A percentile compares a stretch with the other conserved stretches of the same genome.
Conservation (phyloP, 176 grass and related monocot genomes). For the Poa annua region DNA sequence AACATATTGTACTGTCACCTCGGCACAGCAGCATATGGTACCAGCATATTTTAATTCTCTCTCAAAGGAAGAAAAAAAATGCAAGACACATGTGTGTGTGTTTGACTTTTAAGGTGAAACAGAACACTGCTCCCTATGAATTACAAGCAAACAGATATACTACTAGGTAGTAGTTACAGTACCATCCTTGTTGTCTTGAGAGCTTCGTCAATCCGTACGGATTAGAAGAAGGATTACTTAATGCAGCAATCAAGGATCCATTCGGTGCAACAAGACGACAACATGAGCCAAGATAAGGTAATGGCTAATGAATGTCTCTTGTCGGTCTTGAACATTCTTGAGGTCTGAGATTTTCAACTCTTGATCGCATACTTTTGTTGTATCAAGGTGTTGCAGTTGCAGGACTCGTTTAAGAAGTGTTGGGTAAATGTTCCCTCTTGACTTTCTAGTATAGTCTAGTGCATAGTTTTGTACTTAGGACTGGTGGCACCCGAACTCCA, state of each 20-base stretch:
- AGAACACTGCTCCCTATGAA: slow-evolving; percentile 20
- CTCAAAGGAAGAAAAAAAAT: slow-evolving; percentile 40
- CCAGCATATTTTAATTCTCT: neutral
- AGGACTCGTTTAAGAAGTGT: slow-evolving; percentile 17
- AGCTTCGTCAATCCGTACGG: slow-evolving; percentile 21
- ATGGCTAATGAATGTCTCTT: slow-evolving; percentile 16
- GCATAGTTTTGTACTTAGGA: no score
- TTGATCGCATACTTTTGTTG: slow-evolving; percentile 2
- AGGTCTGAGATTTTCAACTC: neutral
- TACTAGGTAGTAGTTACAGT: neutral
- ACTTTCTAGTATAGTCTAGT: neutral
- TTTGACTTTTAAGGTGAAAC: slow-evolving; percentile 40
- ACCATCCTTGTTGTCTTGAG: slow-evolving; percentile 21
- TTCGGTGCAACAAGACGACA: neutral
- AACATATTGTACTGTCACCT: slow-evolving; percentile 15
- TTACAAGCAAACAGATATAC: slow-evolving; percentile 15
- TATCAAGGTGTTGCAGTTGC: slow-evolving; percentile 14
- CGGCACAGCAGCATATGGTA: neutral
- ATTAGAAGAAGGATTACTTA: slow-evolving; percentile 18
- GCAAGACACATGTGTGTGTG: slow-evolving; percentile 35
- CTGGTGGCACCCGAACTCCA: no score
- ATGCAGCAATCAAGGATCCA: slow-evolving; percentile 6
- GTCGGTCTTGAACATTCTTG: slow-evolving; percentile 39
- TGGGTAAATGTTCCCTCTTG: neutral
- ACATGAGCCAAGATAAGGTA: neutral